Percentiles rank a stretch among this genome's conserved stretches.
Evolutionary conservation across 495 filamentous ascomycete genomes (phyloP).

Genomic region (Ramalina peruviana): DNA sequence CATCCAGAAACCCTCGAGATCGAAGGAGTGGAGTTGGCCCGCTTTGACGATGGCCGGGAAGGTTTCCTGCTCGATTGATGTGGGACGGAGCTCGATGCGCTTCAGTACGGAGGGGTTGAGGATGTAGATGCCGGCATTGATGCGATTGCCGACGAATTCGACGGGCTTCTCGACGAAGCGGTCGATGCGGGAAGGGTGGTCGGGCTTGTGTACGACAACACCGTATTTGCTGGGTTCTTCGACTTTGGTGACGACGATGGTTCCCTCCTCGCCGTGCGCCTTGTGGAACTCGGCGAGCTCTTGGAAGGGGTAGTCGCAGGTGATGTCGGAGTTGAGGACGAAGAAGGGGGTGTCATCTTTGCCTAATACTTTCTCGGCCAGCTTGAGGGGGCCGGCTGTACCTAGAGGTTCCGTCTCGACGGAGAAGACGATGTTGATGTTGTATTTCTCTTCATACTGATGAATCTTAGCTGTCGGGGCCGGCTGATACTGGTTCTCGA

Average conservation of each 20-base stretch:
- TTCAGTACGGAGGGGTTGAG: constrained; percentile 83
- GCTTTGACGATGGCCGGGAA: constrained; percentile 92
- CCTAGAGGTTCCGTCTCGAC: constrained; percentile 92
- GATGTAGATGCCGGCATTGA: constrained; percentile 99
- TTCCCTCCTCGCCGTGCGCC: constrained; percentile 85
- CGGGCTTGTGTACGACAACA: constrained; percentile 95
- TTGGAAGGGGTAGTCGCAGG: constrained; percentile 94
- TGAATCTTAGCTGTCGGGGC: not conserved
- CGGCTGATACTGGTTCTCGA: not conserved
- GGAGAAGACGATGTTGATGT: constrained; percentile 89
- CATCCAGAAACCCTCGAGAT: constrained; percentile 99
- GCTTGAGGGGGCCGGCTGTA: constrained; percentile 90
- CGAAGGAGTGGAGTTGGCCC: constrained; percentile 90
- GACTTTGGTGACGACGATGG: constrained; percentile 98
- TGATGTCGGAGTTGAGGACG: constrained; percentile 97
- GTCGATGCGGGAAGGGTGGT: constrained; percentile 84
- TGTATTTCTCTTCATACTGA: constrained; percentile 83
- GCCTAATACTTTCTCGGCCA: constrained; percentile 82
- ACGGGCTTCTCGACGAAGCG: constrained; percentile 99
- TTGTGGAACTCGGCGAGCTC: constrained; percentile 80
- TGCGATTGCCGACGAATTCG: constrained; percentile 97
- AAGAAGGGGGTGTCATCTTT: constrained; percentile 95
- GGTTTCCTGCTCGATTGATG: constrained; percentile 99
- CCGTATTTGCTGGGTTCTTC: constrained; percentile 99
- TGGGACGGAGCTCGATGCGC: constrained; percentile 91